Conservation (phyloP, 441 rosid species). For the Hura crepitans region DNA sequence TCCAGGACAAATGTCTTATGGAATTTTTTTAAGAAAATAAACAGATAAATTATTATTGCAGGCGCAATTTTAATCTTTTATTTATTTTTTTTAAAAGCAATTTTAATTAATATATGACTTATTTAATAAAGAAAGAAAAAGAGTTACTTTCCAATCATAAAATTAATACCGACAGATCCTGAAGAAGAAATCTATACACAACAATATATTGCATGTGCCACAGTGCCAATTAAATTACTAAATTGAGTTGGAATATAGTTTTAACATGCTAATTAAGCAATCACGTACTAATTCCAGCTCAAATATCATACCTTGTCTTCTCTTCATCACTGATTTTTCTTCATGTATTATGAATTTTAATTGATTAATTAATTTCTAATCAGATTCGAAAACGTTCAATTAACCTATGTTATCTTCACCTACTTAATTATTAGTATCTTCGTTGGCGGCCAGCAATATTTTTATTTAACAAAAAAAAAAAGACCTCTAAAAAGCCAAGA, state of each 20-base stretch:
- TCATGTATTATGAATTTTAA: background rate
- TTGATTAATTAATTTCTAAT: background rate
- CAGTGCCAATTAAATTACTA: background rate
- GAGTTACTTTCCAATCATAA: background rate
- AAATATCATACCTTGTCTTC: background rate
- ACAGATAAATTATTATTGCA: background rate
- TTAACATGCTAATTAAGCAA: constrained; percentile 1
- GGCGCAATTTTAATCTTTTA: background rate
- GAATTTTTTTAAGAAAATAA: background rate
- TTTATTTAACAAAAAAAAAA: background rate
- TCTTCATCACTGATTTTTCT: constrained; percentile 8
- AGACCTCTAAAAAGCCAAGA: background rate
- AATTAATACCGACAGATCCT: background rate
- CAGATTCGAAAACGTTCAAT: constrained; percentile 1
- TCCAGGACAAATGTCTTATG: background rate
- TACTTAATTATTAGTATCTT: background rate
- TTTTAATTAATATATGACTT: too few species aligned
- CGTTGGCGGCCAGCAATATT: background rate
- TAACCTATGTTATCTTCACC: background rate
- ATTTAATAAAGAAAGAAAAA: too few species aligned
- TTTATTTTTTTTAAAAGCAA: too few species aligned
- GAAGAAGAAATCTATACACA: background rate
- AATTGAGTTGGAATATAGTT: background rate
- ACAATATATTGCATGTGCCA: background rate
- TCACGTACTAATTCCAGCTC: constrained; percentile 1